phyloP scores from a whole-genome alignment of 768 basidiomycete species.

The Rhizopogon salebrosus region DNA sequence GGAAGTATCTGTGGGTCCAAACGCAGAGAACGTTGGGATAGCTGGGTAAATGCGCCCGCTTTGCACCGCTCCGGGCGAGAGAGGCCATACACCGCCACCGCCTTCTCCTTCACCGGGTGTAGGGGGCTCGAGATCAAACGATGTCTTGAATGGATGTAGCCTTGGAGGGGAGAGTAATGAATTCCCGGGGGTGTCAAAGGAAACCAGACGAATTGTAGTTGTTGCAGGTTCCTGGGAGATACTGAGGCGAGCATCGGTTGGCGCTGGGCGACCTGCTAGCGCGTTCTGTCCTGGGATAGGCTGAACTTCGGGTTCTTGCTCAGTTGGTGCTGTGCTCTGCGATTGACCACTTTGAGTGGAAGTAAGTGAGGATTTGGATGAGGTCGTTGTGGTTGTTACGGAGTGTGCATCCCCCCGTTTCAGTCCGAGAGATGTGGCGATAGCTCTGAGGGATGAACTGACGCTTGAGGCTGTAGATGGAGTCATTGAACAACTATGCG shows the following conservation, averaged over 20 bases:
- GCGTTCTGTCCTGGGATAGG: constrained; percentile 59
- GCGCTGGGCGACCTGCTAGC: constrained; percentile 58
- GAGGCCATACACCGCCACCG: constrained; percentile 32
- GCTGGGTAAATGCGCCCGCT: constrained; percentile 34
- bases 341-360: constrained; percentile 25
- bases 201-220: constrained; percentile 45
- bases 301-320: constrained; percentile 21
- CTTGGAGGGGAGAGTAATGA: constrained; percentile 47
- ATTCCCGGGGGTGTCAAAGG: constrained; percentile 18
- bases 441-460: constrained; percentile 66
- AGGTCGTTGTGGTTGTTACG: constrained; percentile 11
- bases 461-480: constrained; percentile 47
- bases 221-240: constrained; percentile 43
- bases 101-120: constrained; percentile 36
- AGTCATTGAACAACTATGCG: not conserved
- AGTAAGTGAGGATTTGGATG: constrained; percentile 18
- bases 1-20: constrained; percentile 25
- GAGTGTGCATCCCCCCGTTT: constrained; percentile 36
- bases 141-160: constrained; percentile 59
- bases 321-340: constrained; percentile 16
- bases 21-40: constrained; percentile 29
- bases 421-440: constrained; percentile 73
- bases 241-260: constrained; percentile 55
- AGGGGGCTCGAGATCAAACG: constrained; percentile 61
- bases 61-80: constrained; percentile 26